phyloP scores from a whole-genome alignment of 2,329 filamentous ascomycete genomes.

The Monascus ruber region DNA sequence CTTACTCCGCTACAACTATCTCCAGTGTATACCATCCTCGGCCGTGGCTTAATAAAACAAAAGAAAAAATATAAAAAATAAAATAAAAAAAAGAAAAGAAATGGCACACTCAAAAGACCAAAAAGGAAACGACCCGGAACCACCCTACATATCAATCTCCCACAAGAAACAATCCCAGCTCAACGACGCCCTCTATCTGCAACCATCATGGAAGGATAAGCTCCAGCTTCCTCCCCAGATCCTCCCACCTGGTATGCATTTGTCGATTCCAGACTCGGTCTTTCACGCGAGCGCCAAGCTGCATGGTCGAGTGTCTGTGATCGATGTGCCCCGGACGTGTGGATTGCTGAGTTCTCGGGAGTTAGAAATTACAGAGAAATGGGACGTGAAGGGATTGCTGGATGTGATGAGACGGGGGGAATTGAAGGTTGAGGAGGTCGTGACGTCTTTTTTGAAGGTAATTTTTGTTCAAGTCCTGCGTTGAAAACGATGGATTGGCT shows the following conservation, averaged over 20 bases:
- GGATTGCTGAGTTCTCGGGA: conserved; percentile 42
- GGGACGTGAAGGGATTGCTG: conserved; percentile 33
- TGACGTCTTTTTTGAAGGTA: conserved; percentile 44
- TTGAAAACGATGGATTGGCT: neutral
- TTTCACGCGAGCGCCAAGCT: conserved; percentile 24
- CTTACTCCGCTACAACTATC: too few species aligned
- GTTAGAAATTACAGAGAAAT: conserved; percentile 44
- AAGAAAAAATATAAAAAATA: too few species aligned
- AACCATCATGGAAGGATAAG: conserved; percentile 25
- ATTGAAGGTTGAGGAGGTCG: conserved; percentile 35
- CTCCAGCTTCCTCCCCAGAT: conserved; percentile 22
- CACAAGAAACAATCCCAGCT: conserved; percentile 28
- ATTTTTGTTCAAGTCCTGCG: neutral
- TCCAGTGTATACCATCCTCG: too few species aligned
- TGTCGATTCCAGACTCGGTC: neutral
- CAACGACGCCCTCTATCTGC: conserved; percentile 25
- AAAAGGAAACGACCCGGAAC: conserved; percentile 4
- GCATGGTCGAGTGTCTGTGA: conserved; percentile 28
- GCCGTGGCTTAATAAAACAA: too few species aligned
- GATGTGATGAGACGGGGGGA: conserved; percentile 20
- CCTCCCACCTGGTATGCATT: conserved; percentile 14
- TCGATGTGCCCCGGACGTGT: conserved; percentile 41
- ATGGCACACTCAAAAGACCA: too few species aligned
- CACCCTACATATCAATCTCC: conserved; percentile 22
- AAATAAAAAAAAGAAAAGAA: too few species aligned